phyloP scores from a whole-genome alignment of 1,284 basidiomycete species.

The Schizophyllum commune region DNA sequence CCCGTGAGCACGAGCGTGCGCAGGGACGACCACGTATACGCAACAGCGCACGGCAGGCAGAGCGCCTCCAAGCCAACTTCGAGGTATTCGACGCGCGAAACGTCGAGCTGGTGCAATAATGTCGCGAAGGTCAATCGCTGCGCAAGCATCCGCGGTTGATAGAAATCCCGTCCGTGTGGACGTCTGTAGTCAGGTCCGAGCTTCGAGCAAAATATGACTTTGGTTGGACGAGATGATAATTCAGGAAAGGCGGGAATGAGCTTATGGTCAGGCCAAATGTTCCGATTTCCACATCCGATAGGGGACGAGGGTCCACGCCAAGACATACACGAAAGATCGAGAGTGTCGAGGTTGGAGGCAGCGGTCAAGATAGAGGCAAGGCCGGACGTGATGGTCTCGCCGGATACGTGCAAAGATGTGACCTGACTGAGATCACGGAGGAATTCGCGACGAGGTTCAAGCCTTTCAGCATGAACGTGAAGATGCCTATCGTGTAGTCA shows the following conservation, averaged over 20 bases:
- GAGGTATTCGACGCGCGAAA: not conserved
- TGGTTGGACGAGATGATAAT: not conserved
- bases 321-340: not conserved
- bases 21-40: not conserved
- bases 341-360: not conserved
- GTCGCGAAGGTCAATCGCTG: not conserved
- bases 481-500: not conserved
- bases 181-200: too few relatives aligned
- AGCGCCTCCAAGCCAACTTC: not conserved
- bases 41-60: not conserved
- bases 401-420: not conserved
- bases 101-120: not conserved
- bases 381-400: not conserved
- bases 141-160: not conserved
- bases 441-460: not conserved
- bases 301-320: not conserved
- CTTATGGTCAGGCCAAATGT: not conserved
- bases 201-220: not conserved
- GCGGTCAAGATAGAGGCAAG: not conserved
- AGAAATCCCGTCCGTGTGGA: not conserved
- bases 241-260: not conserved
- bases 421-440: not conserved
- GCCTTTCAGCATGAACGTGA: not conserved
- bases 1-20: not conserved
- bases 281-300: too few relatives aligned